Percentiles rank a stretch among this genome's conserved stretches.
Conservation (phyloP, 768 basidiomycete genomes). For the Boletus sp. region DNA sequence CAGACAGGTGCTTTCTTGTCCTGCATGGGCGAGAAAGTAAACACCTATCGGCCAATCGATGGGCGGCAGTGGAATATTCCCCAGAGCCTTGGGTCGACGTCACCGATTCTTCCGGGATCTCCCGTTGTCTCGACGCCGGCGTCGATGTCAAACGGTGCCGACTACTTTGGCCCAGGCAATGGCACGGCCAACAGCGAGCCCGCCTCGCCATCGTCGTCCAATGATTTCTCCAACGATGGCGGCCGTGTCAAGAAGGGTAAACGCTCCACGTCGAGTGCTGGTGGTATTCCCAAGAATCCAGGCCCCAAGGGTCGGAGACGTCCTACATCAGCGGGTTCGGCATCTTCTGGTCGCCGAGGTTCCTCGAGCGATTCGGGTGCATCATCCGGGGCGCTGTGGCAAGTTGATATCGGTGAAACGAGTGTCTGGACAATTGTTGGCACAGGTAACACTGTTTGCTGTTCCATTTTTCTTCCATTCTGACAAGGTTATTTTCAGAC, state of each 20-base stretch:
- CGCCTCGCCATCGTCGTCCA: conserved; percentile 56
- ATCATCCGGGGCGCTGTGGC: conserved; percentile 79
- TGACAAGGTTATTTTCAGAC: conserved; percentile 44
- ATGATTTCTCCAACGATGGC: conserved; percentile 77
- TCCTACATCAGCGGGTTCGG: conserved; percentile 73
- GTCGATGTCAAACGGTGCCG: conserved; percentile 48
- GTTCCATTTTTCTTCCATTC: conserved; percentile 5
- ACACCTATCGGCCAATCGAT: conserved; percentile 82
- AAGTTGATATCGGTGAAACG: conserved; percentile 89
- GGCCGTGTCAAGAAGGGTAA: conserved; percentile 80
- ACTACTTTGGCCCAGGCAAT: conserved; percentile 55
- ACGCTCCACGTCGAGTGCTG: conserved; percentile 71
- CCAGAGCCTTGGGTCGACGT: conserved; percentile 41
- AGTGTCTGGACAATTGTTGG: conserved; percentile 95
- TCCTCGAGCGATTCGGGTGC: conserved; percentile 64
- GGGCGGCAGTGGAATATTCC: conserved; percentile 73
- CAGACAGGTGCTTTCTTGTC: conserved; percentile 79
- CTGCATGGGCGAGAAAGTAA: conserved; percentile 92
- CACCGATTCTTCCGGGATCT: conserved; percentile 64
- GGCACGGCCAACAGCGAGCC: conserved; percentile 61
- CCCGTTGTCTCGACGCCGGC: conserved; percentile 64
- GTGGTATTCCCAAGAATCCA: conserved; percentile 35
- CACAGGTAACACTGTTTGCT: conserved; percentile 51
- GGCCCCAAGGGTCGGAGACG: conserved; percentile 56
- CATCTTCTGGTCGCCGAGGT: conserved; percentile 63